Conservation (phyloP, 163 green algal species). For the Chlamydomonas reinhardtii region DNA sequence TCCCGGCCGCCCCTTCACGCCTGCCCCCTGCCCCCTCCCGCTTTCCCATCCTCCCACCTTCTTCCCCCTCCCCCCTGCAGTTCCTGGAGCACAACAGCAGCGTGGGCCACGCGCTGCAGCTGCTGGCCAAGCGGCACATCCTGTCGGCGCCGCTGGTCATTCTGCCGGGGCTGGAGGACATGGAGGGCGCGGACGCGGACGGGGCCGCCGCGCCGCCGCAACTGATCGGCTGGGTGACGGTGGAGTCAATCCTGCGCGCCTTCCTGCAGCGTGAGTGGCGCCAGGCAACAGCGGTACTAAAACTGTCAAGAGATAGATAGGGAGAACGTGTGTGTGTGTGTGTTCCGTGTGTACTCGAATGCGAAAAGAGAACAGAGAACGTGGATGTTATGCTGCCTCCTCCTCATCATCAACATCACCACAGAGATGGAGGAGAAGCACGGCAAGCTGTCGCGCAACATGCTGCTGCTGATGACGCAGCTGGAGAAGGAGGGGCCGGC, state of each 20-base stretch:
- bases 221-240: conserved; percentile 75
- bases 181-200: conserved; percentile 45
- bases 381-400: too few relatives aligned
- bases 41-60: too few relatives aligned
- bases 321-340: background rate
- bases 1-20: too few relatives aligned
- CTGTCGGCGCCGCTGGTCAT: conserved; percentile 82
- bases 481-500: conserved; percentile 76
- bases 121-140: conserved; percentile 73
- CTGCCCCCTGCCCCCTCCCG: too few relatives aligned
- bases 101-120: conserved; percentile 65
- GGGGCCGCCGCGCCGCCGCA: conserved; percentile 42
- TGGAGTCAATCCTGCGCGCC: conserved; percentile 36
- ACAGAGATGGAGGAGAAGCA: conserved; percentile 50
- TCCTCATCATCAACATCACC: too few relatives aligned
- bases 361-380: too few relatives aligned
- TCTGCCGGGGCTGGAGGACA: conserved; percentile 65
- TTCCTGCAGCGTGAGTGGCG: conserved; percentile 35
- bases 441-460: conserved; percentile 61
- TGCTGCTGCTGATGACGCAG: conserved; percentile 80
- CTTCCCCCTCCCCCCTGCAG: background rate
- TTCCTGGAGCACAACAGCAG: conserved; percentile 71
- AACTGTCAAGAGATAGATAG: background rate
- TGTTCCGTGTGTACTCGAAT: too few relatives aligned
- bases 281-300: too few relatives aligned